Percentiles rank a stretch among this genome's conserved stretches.
Conservation (phyloP, 2,329 filamentous ascomycete genomes). For the Aspergillus sp. region DNA sequence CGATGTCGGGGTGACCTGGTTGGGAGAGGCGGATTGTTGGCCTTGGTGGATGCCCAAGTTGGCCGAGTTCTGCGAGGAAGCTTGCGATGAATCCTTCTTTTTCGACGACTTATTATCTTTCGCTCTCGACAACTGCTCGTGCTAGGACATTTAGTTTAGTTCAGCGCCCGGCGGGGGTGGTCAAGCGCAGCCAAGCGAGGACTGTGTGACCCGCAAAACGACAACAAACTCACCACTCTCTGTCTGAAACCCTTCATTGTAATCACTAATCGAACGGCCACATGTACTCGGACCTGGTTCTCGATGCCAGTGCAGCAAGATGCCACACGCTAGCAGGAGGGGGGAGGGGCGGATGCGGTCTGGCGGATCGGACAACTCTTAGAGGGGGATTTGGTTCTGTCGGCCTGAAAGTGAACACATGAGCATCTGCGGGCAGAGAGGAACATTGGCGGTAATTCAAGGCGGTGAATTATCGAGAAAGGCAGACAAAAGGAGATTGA, state of each 20-base stretch:
- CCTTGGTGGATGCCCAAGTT: slow-evolving; percentile 46
- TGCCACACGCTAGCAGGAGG: slow-evolving; percentile 38
- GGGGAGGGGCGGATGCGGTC: slow-evolving; percentile 15
- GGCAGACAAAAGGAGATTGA: not conserved
- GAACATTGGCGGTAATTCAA: slow-evolving; percentile 6
- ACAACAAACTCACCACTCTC: slow-evolving; percentile 75
- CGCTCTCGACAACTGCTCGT: slow-evolving; percentile 84
- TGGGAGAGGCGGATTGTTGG: slow-evolving; percentile 61
- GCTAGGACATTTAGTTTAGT: slow-evolving; percentile 48
- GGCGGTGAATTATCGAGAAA: not conserved
- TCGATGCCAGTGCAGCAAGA: slow-evolving; percentile 36
- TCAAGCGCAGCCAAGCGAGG: slow-evolving; percentile 22
- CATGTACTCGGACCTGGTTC: slow-evolving; percentile 35
- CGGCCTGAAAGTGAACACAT: slow-evolving; percentile 29
- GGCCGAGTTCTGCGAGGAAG: slow-evolving; percentile 71
- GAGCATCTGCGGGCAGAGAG: slow-evolving; percentile 25
- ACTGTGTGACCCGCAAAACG: not conserved
- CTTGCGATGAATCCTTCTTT: slow-evolving; percentile 61
- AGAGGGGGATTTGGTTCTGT: slow-evolving; percentile 30
- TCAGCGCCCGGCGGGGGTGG: slow-evolving; percentile 18
- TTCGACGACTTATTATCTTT: slow-evolving; percentile 84
- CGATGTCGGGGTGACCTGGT: slow-evolving; percentile 76
- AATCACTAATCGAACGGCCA: slow-evolving; percentile 37
- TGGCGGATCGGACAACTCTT: slow-evolving; percentile 22
- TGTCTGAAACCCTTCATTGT: slow-evolving; percentile 97